Conservation (phyloP, 768 basidiomycete genomes). For the Infundibulicybe gibba region DNA sequence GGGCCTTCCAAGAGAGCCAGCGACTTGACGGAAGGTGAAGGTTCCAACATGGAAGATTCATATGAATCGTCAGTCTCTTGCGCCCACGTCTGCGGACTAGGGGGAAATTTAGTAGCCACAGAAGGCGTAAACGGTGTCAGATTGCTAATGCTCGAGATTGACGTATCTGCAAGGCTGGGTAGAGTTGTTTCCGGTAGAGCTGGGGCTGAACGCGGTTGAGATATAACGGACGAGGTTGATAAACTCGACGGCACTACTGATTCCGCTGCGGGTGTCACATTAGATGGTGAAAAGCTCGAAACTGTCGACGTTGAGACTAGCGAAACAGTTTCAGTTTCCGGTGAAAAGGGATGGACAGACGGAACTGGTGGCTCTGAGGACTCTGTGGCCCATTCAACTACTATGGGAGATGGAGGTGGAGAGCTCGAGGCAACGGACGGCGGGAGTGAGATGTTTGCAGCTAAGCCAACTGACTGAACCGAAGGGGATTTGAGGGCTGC, state of each 20-base stretch:
- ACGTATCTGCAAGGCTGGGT: conserved; percentile 16
- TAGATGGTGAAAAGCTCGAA: conserved; percentile 10
- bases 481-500: conserved; percentile 8
- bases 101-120: conserved; percentile 29
- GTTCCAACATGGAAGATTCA: conserved; percentile 70
- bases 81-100: conserved; percentile 48
- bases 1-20: conserved; percentile 53
- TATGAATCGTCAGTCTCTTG: conserved; percentile 66
- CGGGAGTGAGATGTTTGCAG: not conserved
- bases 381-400: no score
- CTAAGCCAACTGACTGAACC: not conserved
- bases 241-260: conserved; percentile 6
- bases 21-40: conserved; percentile 62
- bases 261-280: conserved; percentile 10
- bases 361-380: conserved; percentile 14
- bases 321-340: conserved; percentile 7
- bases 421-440: not conserved
- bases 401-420: conserved; percentile 5
- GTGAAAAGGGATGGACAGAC: conserved; percentile 11
- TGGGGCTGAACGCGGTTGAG: conserved; percentile 15
- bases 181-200: conserved; percentile 12
- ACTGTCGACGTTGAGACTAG: not conserved
- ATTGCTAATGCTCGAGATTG: conserved; percentile 33
- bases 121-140: conserved; percentile 38
- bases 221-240: conserved; percentile 16